Evolutionary conservation across 139 green algal species (phyloP).

Genomic region (Picochlorum sp.): DNA sequence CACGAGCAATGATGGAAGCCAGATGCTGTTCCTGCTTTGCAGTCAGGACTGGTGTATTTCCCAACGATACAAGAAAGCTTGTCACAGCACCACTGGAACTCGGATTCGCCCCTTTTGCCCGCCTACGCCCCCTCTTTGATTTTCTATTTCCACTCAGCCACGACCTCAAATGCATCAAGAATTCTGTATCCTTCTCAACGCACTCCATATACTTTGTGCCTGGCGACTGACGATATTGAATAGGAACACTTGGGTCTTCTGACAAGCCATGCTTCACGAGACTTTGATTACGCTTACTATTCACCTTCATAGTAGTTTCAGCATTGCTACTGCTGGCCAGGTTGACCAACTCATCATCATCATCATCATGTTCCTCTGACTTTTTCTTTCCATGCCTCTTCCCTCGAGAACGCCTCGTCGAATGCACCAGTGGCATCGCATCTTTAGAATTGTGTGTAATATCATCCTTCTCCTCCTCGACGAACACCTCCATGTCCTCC

Average conservation of each 20-base stretch:
- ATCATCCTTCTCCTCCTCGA: no score
- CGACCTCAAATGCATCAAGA: not conserved
- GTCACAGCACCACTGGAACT: not conserved
- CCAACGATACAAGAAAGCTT: conserved; percentile 11
- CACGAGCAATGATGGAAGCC: conserved; percentile 12
- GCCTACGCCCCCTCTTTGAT: not conserved
- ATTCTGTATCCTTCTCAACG: not conserved
- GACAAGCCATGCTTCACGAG: no score
- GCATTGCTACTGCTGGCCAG: no score
- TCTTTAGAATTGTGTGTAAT: no score
- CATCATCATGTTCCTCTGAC: no score
- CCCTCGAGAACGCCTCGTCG: no score
- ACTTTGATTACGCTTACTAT: no score
- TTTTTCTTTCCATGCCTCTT: no score
- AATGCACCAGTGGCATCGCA: no score
- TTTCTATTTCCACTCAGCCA: conserved; percentile 3
- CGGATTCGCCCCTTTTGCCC: not conserved
- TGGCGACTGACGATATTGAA: not conserved
- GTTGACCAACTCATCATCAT: no score
- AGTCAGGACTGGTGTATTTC: conserved; percentile 21
- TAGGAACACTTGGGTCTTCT: not conserved
- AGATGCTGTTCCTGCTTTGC: conserved; percentile 18
- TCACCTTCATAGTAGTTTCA: no score
- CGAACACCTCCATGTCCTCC: no score
- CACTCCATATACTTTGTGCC: conserved; percentile 1